phyloP scores from a whole-genome alignment of 768 basidiomycete genomes.

The Cyclocybe cylindracea region DNA sequence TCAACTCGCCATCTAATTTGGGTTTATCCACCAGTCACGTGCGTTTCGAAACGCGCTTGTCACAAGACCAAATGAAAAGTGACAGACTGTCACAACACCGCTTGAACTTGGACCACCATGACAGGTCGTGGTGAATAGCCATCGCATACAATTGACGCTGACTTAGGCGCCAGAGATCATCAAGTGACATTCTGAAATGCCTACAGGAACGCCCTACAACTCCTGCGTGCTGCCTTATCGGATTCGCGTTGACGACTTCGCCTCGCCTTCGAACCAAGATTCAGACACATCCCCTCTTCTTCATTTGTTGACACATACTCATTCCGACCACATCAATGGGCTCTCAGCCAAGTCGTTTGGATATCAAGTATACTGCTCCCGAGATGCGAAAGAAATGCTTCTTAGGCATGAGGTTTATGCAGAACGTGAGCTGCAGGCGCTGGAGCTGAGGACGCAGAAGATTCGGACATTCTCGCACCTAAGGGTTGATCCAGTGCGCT shows the following conservation, averaged over 20 bases:
- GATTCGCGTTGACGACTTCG: conserved; percentile 88
- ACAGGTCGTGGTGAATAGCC: neutral
- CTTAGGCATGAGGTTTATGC: conserved; percentile 70
- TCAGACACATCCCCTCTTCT: conserved; percentile 41
- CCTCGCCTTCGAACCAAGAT: conserved; percentile 33
- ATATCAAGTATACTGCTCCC: conserved; percentile 73
- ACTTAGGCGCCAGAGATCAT: no score
- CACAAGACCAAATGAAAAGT: neutral
- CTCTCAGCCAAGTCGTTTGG: conserved; percentile 76
- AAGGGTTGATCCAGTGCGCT: conserved; percentile 50
- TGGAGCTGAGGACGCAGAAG: conserved; percentile 50
- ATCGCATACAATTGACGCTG: no score
- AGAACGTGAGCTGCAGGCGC: conserved; percentile 60
- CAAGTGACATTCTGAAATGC: conserved; percentile 48
- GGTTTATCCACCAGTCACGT: neutral
- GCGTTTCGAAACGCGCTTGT: neutral
- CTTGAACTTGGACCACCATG: conserved; percentile 1
- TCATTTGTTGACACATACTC: conserved; percentile 87
- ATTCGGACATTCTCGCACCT: conserved; percentile 68
- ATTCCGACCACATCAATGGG: conserved; percentile 84
- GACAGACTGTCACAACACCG: neutral
- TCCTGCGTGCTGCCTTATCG: conserved; percentile 77
- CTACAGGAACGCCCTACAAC: conserved; percentile 73
- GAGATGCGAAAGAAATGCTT: conserved; percentile 86
- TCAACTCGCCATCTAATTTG: no score